Conservation (phyloP, 2,329 filamentous ascomycete genomes). For the Tolypocladium nubicola region DNA sequence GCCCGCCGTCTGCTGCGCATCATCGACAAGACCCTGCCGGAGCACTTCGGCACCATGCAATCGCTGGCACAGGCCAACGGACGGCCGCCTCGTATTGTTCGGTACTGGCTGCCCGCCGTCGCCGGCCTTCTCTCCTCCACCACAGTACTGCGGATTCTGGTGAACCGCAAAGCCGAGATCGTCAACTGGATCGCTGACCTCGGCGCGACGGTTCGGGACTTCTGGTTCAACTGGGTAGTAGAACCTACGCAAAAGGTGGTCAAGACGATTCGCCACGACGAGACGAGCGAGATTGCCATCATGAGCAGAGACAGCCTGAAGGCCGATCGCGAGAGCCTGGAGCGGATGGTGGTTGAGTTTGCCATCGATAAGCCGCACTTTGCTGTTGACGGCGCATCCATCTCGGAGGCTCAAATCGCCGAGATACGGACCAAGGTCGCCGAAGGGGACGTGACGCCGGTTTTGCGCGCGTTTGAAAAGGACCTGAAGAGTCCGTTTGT, state of each 20-base stretch:
- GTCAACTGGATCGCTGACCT: conserved; percentile 70
- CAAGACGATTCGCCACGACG: conserved; percentile 85
- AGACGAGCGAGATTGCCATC: conserved; percentile 86
- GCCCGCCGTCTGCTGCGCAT: conserved; percentile 59
- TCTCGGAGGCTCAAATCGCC: conserved; percentile 60
- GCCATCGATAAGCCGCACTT: conserved; percentile 69
- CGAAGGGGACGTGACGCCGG: conserved; percentile 87
- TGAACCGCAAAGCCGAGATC: conserved; percentile 67
- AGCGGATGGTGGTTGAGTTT: conserved; percentile 98
- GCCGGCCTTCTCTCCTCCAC: conserved; percentile 70
- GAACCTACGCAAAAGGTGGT: conserved; percentile 76
- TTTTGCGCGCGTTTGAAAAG: conserved; percentile 82
- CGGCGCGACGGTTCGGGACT: conserved; percentile 71
- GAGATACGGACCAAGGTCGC: conserved; percentile 70
- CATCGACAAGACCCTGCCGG: conserved; percentile 56
- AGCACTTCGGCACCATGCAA: conserved; percentile 49
- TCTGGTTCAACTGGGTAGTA: conserved; percentile 94
- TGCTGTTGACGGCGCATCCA: conserved; percentile 33
- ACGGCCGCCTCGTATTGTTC: conserved; percentile 60
- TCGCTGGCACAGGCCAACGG: conserved; percentile 54
- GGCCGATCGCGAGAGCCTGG: conserved; percentile 82
- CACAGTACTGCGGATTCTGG: conserved; percentile 70
- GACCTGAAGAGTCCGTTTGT: conserved; percentile 74
- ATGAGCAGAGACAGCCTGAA: conserved; percentile 90
- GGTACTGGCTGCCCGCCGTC: conserved; percentile 80